Evolutionary conservation across 805 yeast species (phyloP).

Genomic region (Zygosaccharomyces bailii): DNA sequence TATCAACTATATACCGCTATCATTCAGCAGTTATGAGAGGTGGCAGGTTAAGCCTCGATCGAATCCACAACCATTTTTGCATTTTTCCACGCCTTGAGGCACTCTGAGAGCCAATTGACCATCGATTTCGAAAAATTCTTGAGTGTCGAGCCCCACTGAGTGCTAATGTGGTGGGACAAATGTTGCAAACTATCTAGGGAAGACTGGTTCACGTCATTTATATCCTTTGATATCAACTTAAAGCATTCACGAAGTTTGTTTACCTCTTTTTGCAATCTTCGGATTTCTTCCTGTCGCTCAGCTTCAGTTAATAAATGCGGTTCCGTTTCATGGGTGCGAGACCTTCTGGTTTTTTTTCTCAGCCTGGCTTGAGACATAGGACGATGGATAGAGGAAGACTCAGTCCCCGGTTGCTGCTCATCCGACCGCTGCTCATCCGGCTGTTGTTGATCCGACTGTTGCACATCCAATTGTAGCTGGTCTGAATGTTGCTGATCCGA

Average conservation of each 20-base stretch:
- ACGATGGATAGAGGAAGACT: background rate
- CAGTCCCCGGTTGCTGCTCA: constrained; percentile 1
- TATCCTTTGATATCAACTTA: constrained; percentile 37
- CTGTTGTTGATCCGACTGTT: too few species aligned
- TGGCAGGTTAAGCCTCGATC: constrained; percentile 4
- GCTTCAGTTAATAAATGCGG: constrained; percentile 35
- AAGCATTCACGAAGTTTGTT: constrained; percentile 41
- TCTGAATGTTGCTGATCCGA: too few species aligned
- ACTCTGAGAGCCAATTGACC: constrained; percentile 38
- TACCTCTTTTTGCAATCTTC: constrained; percentile 36
- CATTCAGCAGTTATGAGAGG: background rate
- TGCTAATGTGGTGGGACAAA: constrained; percentile 28
- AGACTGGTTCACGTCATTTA: constrained; percentile 37
- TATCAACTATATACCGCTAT: background rate
- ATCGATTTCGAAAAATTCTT: constrained; percentile 35
- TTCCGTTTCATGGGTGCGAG: constrained; percentile 23
- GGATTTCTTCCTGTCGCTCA: constrained; percentile 40
- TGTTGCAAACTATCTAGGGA: constrained; percentile 32
- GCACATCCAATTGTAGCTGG: too few species aligned
- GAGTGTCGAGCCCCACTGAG: constrained; percentile 32
- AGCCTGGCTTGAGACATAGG: constrained; percentile 1
- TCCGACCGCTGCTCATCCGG: too few species aligned
- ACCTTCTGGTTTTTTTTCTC: constrained; percentile 5
- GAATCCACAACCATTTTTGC: constrained; percentile 27
- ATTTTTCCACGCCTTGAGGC: constrained; percentile 40